Conservation (phyloP, 2,329 filamentous ascomycete genomes). For the Cercospora sp. region DNA sequence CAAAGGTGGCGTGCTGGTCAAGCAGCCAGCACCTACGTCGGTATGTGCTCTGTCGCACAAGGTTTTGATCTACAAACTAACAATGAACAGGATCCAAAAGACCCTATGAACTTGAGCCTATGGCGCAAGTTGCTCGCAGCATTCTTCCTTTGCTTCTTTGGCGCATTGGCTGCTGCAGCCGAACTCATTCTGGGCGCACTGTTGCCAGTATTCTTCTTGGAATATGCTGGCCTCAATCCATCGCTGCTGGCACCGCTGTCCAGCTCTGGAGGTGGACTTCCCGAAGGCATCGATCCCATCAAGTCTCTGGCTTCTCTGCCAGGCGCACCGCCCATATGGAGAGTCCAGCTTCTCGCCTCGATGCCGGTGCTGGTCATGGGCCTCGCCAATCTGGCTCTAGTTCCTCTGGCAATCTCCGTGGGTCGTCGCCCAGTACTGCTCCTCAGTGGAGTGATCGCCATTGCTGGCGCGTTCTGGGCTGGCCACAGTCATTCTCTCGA, state of each 20-base stretch:
- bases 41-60: conserved; percentile 6
- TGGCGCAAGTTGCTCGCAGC: conserved; percentile 24
- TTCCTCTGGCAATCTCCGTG: conserved; percentile 36
- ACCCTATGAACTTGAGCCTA: conserved; percentile 25
- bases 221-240: conserved; percentile 32
- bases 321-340: conserved; percentile 34
- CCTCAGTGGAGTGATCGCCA: conserved; percentile 32
- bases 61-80: not conserved
- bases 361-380: conserved; percentile 38
- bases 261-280: conserved; percentile 20
- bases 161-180: conserved; percentile 34
- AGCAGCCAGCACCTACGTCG: conserved; percentile 20
- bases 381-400: conserved; percentile 33
- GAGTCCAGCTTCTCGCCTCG: conserved; percentile 35
- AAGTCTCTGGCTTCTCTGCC: conserved; percentile 25
- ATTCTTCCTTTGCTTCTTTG: conserved; percentile 28
- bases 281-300: conserved; percentile 27
- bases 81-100: conserved; percentile 20
- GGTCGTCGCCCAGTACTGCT: conserved; percentile 36
- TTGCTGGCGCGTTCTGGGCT: conserved; percentile 35
- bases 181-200: conserved; percentile 37
- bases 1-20: conserved; percentile 17
- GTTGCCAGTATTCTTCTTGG: conserved; percentile 35
- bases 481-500: conserved; percentile 31
- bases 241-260: conserved; percentile 19